Percentiles rank a stretch among this genome's conserved stretches.
phyloP scores from a whole-genome alignment of 345 rosid species.

The Sisymbrium altissimum region DNA sequence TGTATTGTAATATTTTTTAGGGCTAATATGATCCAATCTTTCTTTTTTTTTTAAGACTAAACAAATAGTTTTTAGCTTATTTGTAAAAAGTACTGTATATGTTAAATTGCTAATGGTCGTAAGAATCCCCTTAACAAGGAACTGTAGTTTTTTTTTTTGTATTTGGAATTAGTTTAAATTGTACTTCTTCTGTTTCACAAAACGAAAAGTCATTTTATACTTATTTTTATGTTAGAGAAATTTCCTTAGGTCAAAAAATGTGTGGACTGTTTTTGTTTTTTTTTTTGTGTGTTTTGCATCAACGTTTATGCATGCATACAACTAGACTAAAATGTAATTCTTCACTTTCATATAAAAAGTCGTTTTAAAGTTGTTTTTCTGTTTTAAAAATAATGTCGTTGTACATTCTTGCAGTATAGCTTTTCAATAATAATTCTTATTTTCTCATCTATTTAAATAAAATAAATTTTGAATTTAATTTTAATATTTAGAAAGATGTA shows the following conservation, averaged over 20 bases:
- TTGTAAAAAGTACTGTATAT: background rate
- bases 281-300: background rate
- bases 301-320: background rate
- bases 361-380: background rate
- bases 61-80: background rate
- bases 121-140: background rate
- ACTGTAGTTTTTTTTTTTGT: background rate
- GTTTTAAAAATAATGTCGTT: background rate
- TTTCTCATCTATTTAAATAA: background rate
- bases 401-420: background rate
- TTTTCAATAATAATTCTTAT: background rate
- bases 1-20: constrained; percentile 30
- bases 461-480: background rate
- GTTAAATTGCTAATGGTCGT: background rate
- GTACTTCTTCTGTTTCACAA: background rate
- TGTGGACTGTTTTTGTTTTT: background rate
- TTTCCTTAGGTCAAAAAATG: background rate
- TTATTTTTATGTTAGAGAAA: background rate
- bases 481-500: background rate
- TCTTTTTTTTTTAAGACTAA: background rate
- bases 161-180: background rate
- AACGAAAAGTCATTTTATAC: too few relatives aligned
- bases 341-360: background rate
- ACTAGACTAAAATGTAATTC: too few relatives aligned
- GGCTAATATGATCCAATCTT: background rate